Evolutionary conservation across 2,329 filamentous ascomycete genomes (phyloP).

Genomic region (Cladosporium sp.): DNA sequence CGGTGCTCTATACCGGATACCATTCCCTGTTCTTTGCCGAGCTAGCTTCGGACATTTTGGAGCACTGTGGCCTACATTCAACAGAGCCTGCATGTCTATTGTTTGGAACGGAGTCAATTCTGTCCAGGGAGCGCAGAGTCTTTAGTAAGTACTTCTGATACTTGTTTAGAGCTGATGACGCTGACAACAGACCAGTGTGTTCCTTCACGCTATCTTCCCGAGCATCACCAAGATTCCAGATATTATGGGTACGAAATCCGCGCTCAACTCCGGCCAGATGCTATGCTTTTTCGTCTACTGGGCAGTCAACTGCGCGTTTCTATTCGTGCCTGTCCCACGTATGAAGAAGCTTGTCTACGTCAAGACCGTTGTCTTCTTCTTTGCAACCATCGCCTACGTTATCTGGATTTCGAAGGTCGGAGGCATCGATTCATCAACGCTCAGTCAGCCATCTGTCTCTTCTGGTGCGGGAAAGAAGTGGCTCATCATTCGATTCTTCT

Average conservation of each 20-base stretch:
- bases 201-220: background rate
- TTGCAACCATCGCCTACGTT: conserved; percentile 2
- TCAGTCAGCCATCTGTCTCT: background rate
- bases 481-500: background rate
- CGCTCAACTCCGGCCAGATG: conserved; percentile 3
- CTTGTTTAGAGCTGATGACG: background rate
- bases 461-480: background rate
- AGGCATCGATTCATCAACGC: background rate
- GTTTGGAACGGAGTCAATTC: background rate
- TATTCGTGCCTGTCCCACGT: conserved; percentile 1
- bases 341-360: conserved; percentile 5
- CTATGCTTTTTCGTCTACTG: conserved; percentile 1
- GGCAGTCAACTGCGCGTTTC: background rate
- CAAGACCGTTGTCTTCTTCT: background rate
- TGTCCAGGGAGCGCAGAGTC: background rate
- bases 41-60: conserved; percentile 63
- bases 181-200: background rate
- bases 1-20: conserved; percentile 83
- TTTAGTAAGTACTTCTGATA: background rate
- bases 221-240: conserved; percentile 1
- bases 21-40: conserved; percentile 78
- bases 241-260: conserved; percentile 1
- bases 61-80: background rate
- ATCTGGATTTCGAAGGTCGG: background rate
- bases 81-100: conserved; percentile 1